These are phyloP conservation scores for Mallotus nudiflorus DNA, from an alignment of 345 rosid species.

Conservation along the genomic window DNA sequence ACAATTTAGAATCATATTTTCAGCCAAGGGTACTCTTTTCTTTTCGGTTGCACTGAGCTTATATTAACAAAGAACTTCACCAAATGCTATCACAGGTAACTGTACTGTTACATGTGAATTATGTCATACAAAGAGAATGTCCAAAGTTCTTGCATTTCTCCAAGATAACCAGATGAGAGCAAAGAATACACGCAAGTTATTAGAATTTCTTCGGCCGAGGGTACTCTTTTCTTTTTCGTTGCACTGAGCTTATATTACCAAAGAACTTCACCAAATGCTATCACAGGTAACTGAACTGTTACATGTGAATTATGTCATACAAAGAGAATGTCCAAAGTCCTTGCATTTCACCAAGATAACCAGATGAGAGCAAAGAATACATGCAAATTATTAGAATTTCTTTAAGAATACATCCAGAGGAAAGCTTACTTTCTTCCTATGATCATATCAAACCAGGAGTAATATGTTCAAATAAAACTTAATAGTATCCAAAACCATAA, in stretches of 20 bases:
- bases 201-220: background rate
- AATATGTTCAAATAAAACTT: background rate
- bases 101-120: background rate
- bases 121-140: background rate
- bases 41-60: background rate
- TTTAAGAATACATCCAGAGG: no score
- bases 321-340: background rate
- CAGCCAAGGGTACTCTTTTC: background rate
- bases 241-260: background rate
- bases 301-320: background rate
- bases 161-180: background rate
- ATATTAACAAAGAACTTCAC: background rate
- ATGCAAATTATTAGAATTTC: no score
- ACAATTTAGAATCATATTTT: background rate
- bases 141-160: background rate
- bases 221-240: background rate
- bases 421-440: no score
- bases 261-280: background rate
- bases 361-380: background rate
- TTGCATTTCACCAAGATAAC: background rate
- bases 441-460: background rate
- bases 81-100: background rate
- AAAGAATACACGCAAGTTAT: no score
- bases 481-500: background rate
- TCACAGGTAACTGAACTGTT: background rate